Percentiles rank a stretch among this genome's conserved stretches.
Evolutionary conservation across 2,329 filamentous ascomycete species (phyloP).

Genomic region (Aspergillus amoenus): DNA sequence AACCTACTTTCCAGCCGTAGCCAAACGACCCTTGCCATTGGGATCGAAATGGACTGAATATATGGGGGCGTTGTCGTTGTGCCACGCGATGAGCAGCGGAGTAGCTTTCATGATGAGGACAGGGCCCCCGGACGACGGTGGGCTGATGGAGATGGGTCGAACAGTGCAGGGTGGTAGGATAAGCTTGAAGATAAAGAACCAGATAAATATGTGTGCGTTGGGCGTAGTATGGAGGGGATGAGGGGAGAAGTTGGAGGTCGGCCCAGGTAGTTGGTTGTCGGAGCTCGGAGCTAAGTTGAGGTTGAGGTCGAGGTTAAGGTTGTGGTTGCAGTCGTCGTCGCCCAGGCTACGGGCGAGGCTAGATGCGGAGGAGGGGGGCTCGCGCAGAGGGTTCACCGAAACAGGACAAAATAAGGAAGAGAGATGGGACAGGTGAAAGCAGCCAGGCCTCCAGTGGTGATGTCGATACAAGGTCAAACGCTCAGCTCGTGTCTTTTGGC

Average conservation of each 20-base stretch:
- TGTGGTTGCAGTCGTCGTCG: not conserved
- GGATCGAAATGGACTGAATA: constrained; percentile 98
- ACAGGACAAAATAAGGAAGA: not conserved
- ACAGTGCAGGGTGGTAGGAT: not conserved
- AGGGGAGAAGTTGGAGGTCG: not conserved
- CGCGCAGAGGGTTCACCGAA: not conserved
- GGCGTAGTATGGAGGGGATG: not conserved
- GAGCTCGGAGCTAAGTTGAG: not conserved
- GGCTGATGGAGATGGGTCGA: not conserved
- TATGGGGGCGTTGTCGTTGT: constrained; percentile 93
- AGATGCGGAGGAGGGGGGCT: not conserved
- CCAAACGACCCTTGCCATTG: constrained; percentile 83
- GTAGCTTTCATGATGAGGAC: constrained; percentile 79
- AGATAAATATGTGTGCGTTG: not conserved
- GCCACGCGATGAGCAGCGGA: constrained; percentile 97
- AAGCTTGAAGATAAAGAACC: not conserved
- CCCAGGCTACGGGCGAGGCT: not conserved
- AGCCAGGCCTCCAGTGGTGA: constrained; percentile 6
- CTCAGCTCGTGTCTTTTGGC: constrained; percentile 14
- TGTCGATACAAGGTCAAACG: constrained; percentile 5
- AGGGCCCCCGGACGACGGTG: constrained; percentile 18
- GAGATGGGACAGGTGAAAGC: not conserved
- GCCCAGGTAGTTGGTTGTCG: not conserved
- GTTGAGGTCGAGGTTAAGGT: not conserved
- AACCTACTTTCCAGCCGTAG: constrained; percentile 77